Percentiles rank a stretch among this genome's conserved stretches.
Conservation (phyloP, 129 eudicot species). For the Arctium minus region DNA sequence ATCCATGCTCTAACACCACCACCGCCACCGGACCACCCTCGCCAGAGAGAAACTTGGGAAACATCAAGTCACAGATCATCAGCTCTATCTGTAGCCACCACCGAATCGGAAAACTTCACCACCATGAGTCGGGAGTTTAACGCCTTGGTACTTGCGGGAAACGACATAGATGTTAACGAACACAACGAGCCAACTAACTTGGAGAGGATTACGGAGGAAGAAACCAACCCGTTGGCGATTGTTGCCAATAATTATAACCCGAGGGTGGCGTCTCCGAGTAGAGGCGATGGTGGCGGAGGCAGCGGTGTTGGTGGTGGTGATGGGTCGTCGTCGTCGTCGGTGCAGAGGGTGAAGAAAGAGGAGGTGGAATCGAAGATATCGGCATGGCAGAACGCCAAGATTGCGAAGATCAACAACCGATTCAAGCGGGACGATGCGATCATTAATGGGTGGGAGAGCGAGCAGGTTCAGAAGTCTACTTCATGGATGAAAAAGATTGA, state of each 20-base stretch:
- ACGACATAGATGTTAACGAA: constrained; percentile 34
- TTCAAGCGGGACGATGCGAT: constrained; percentile 85
- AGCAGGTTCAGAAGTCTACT: constrained; percentile 70
- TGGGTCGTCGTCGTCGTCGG: constrained; percentile 14
- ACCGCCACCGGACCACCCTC: constrained; percentile 36
- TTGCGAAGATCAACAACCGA: constrained; percentile 83
- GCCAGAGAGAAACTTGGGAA: constrained; percentile 52
- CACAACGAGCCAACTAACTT: constrained; percentile 37
- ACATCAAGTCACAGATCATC: constrained; percentile 60
- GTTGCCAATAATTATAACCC: constrained; percentile 66
- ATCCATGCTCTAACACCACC: constrained; percentile 72
- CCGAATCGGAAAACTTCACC: constrained; percentile 64
- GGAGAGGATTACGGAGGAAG: constrained; percentile 72
- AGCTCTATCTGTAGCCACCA: constrained; percentile 43
- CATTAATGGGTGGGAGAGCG: constrained; percentile 80
- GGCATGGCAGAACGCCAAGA: constrained; percentile 89
- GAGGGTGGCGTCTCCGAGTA: constrained; percentile 28
- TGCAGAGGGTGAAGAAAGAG: constrained; percentile 82
- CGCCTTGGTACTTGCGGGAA: constrained; percentile 85
- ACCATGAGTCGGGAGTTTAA: constrained; percentile 80
- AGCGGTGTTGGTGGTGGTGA: background rate
- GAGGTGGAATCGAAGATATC: constrained; percentile 84
- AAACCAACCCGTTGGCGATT: constrained; percentile 80
- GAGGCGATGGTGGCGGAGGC: constrained; percentile 16
- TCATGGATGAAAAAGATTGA: constrained; percentile 94